phyloP scores from a whole-genome alignment of 257 asterid species.

The Nicotiana tabacum region DNA sequence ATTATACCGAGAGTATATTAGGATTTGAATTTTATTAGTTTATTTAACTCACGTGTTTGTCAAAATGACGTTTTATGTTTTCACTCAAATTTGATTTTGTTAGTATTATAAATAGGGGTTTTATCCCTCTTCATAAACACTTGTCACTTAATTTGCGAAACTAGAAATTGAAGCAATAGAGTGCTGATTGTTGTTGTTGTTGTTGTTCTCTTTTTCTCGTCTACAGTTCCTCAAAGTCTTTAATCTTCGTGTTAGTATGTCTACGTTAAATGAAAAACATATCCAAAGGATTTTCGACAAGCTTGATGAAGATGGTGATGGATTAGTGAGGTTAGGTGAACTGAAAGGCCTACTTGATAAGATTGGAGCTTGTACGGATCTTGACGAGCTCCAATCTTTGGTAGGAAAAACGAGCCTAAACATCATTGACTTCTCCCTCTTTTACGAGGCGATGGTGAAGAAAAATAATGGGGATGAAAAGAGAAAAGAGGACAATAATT shows the following conservation, averaged over 20 bases:
- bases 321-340: constrained; percentile 28
- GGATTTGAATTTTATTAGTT: too few relatives aligned
- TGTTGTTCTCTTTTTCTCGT: neutral
- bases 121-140: neutral
- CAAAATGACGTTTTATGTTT: too few relatives aligned
- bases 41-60: too few relatives aligned
- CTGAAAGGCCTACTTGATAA: constrained; percentile 23
- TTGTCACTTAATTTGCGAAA: neutral
- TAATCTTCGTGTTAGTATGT: neutral
- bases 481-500: neutral
- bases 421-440: constrained; percentile 26
- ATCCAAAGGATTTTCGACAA: constrained; percentile 16
- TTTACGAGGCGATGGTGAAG: constrained; percentile 22
- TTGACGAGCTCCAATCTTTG: constrained; percentile 20
- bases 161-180: neutral
- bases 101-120: too few relatives aligned
- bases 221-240: neutral
- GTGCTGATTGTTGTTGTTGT: neutral
- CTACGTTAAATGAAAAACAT: neutral
- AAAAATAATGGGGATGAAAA: neutral
- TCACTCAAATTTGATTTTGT: too few relatives aligned
- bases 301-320: constrained; percentile 31
- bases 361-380: constrained; percentile 14
- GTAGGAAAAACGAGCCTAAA: constrained; percentile 24
- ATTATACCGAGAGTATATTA: too few relatives aligned